Percentiles rank a stretch among this genome's conserved stretches.
Evolutionary conservation across 768 basidiomycete genomes (phyloP).

Genomic region (Psilocybe cyanescens): DNA sequence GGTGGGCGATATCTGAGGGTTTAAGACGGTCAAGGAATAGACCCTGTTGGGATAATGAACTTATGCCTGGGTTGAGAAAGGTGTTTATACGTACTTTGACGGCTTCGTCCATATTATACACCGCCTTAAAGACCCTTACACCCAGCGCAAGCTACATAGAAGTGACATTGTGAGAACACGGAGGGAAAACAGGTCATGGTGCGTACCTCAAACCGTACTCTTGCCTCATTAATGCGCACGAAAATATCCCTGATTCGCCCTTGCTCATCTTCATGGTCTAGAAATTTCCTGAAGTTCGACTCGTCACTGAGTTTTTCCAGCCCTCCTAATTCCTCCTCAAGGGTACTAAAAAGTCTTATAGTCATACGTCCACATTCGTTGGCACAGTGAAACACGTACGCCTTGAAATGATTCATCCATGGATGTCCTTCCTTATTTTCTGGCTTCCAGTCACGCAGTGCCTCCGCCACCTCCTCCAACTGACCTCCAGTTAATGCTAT

Average conservation of each 20-base stretch:
- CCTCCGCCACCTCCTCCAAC: slow-evolving; percentile 14
- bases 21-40: slow-evolving; percentile 13
- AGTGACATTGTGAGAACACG: not conserved
- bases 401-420: slow-evolving; percentile 14
- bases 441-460: slow-evolving; percentile 11
- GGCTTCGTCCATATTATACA: slow-evolving; percentile 11
- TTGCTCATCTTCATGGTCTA: slow-evolving; percentile 20
- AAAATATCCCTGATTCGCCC: slow-evolving; percentile 16
- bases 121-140: slow-evolving; percentile 11
- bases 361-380: not conserved
- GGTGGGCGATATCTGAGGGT: slow-evolving; percentile 17
- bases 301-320: slow-evolving; percentile 12
- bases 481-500: slow-evolving; percentile 13
- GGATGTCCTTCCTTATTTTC: slow-evolving; percentile 1
- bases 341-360: slow-evolving; percentile 8
- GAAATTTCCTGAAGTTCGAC: slow-evolving; percentile 10
- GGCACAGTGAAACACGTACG: not conserved
- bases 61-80: not conserved
- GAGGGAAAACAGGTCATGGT: not conserved
- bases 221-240: slow-evolving; percentile 19
- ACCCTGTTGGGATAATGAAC: slow-evolving; percentile 4
- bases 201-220: slow-evolving; percentile 17
- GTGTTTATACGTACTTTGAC: slow-evolving; percentile 5
- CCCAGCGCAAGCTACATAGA: slow-evolving; percentile 13
- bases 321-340: slow-evolving; percentile 14